Evolutionary conservation across 805 yeast species (phyloP), one percentile per base, ranked within the genome.

Genomic region (Candida koratica): DNA sequence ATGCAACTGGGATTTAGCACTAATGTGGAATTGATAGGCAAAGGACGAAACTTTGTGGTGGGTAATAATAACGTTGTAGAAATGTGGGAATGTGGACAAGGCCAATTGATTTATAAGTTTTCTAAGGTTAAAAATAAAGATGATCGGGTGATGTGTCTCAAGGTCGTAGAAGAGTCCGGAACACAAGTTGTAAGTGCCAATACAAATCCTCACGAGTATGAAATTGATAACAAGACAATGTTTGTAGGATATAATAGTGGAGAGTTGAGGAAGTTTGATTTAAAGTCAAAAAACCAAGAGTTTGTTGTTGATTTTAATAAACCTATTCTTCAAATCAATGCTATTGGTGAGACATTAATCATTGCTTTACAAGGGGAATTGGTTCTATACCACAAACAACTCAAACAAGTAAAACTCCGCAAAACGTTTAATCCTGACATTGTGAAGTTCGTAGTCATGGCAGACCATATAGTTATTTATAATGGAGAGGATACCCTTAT

Each of bases 81-180:
- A 28, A 49, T 85, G 24, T 84, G 88, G 89, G 90, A 83, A 47
- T 75, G 86, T 52, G 80, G 84, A 0, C 49, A 70, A 1, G 86
- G 81, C 1, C 36, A 48, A 13, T 47, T 57, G 6, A 50, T 81
- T 4, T 58, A 68, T 28, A 46, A 55, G 61, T 24, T 65, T 34
- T 42, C 47, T 6, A 60, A 56, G 25, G 44, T 55, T 6, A 44
- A 43, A 12, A 34, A 47, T 30, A 42, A 36, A 19, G 27, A 36
- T 1, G 60, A 55, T 35, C 43, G 45, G 4, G 56, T 47, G 5
- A 49, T 27, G 8, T 46, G 12, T 37, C 45, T 18, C 23, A 48
- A 26, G 36, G 37, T 35, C 11, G 14, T 35, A 2, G 34, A 32
- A 8, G 23, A 20, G 5, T 20, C 17, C 15, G 8, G 10, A n/a